Base-by-base conservation (phyloP, 176 grass and related monocot species). In the Secale cereale region DNA sequence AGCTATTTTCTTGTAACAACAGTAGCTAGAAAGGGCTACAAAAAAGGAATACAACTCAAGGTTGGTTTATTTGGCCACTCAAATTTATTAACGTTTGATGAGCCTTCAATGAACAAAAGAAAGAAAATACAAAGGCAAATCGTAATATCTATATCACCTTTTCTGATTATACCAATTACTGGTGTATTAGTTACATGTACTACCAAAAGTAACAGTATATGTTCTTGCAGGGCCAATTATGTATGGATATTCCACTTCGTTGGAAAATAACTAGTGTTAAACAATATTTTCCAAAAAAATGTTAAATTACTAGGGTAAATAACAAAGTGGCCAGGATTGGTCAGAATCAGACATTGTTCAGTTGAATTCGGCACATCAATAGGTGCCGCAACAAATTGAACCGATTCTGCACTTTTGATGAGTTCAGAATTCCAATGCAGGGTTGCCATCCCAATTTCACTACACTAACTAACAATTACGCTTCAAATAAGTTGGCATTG, bases 381-480 rank as follows among this genome's bases (percentile, higher is more conserved):
- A 14, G 14, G 25, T 22, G 81, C 78, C 40, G 7, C 73, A 78
- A 82, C 68, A 57, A 64, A 82, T 8, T 14, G 20, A 82, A 82
- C 26, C 22, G 7, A 82, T 82, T 76, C 78, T 76, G 45, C 78
- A 76, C 8, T 56, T 79, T 7, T 33, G 35, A 70, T 77, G 22
- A 31, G 37, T 62, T 59, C 23, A 64, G 37, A 28, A 45, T 28
- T 45, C 23, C 16, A 17, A 74, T 29, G 68, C 30, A 10, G 16
- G 52, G 46, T 15, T 73, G 26, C 13, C 65, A 35, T 71, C 19
- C 40, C 35, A 81, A 74, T 74, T 87, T 50, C 59, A 66, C 30
- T 66, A 31, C 69, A 56, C 59, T 81, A 81, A 56, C 59, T 81
- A 81, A 40, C 12, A 81, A 75, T 81, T 81, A 70, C 19, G 22